Evolutionary conservation across 768 basidiomycete genomes (phyloP).

Genomic region (Pleurotus ostreatus): DNA sequence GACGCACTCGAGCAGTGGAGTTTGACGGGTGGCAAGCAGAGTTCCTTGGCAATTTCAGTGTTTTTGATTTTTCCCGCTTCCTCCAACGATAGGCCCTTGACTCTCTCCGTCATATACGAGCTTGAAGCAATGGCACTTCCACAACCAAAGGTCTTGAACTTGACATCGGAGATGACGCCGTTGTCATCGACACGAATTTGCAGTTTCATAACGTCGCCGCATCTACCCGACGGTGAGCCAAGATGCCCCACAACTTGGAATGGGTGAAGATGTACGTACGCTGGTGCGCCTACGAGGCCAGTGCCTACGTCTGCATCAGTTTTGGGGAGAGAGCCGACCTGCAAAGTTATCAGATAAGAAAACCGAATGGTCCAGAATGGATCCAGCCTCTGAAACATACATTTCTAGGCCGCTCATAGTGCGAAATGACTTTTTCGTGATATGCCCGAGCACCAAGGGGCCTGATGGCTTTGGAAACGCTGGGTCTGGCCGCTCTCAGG

Average conservation of each 20-base stretch:
- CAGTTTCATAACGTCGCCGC: conserved; percentile 99
- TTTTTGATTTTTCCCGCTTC: conserved; percentile 97
- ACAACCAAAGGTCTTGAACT: conserved; percentile 99
- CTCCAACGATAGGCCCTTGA: conserved; percentile 90
- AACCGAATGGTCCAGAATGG: conserved; percentile 7
- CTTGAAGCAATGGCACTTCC: conserved; percentile 97
- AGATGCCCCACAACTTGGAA: background rate
- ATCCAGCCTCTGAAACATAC: conserved; percentile 49
- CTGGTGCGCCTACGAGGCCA: conserved; percentile 95
- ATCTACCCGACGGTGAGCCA: conserved; percentile 41
- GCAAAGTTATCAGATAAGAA: conserved; percentile 55
- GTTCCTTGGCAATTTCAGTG: conserved; percentile 98
- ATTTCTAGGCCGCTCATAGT: conserved; percentile 97
- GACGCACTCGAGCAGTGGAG: conserved; percentile 87
- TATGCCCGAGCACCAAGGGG: conserved; percentile 69
- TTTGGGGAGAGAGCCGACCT: conserved; percentile 98
- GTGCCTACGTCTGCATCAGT: conserved; percentile 90
- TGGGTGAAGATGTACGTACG: conserved; percentile 48
- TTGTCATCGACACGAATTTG: conserved; percentile 96
- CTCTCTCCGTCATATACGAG: conserved; percentile 98
- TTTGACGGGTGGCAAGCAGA: conserved; percentile 94
- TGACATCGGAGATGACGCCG: conserved; percentile 95
- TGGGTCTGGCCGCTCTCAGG: conserved; percentile 42
- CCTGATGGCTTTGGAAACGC: conserved; percentile 30
- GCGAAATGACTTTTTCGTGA: conserved; percentile 95